A percentile compares a stretch with the other conserved stretches of the same genome.
These are phyloP conservation scores for Podila epicladia DNA, from an alignment of 192 early-diverging fungal genomes.

Conservation along the genomic window DNA sequence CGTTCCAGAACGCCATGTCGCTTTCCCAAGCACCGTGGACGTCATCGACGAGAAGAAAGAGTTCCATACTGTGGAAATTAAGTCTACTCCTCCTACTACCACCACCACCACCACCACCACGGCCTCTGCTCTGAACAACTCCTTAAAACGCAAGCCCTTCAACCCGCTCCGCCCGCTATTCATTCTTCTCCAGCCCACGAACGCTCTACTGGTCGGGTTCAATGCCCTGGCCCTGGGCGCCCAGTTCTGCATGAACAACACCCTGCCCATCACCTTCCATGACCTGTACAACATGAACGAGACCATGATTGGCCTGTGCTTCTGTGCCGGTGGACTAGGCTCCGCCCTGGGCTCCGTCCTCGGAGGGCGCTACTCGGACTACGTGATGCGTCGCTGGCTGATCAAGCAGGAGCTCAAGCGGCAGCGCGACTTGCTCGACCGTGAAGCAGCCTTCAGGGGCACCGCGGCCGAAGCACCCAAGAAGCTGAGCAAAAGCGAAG, in stretches of 20 bases:
- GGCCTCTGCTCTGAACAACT: neutral
- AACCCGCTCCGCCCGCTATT: constrained; percentile 40
- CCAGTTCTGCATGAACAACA: constrained; percentile 54
- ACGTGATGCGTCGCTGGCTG: constrained; percentile 42
- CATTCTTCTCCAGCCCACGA: constrained; percentile 41
- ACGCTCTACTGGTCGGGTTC: constrained; percentile 30
- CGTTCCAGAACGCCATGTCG: constrained; percentile 17
- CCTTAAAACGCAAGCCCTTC: constrained; percentile 29
- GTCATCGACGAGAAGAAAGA: neutral
- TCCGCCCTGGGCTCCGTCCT: constrained; percentile 50
- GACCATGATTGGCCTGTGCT: constrained; percentile 52
- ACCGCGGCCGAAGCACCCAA: neutral
- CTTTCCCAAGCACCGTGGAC: constrained; percentile 7
- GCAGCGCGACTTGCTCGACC: constrained; percentile 12
- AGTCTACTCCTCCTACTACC: neutral
- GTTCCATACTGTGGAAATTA: neutral
- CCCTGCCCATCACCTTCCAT: constrained; percentile 45
- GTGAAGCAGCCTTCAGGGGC: constrained; percentile 13
- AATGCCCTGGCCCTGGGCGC: constrained; percentile 44
- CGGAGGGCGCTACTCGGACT: constrained; percentile 52
- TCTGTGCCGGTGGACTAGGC: constrained; percentile 54
- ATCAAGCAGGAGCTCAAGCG: constrained; percentile 36
- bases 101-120: too few relatives aligned
- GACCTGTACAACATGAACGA: constrained; percentile 44
- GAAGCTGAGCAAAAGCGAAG: constrained; percentile 14